phyloP scores from a whole-genome alignment of 257 asterid species.

The Dorcoceras hygrometricum region DNA sequence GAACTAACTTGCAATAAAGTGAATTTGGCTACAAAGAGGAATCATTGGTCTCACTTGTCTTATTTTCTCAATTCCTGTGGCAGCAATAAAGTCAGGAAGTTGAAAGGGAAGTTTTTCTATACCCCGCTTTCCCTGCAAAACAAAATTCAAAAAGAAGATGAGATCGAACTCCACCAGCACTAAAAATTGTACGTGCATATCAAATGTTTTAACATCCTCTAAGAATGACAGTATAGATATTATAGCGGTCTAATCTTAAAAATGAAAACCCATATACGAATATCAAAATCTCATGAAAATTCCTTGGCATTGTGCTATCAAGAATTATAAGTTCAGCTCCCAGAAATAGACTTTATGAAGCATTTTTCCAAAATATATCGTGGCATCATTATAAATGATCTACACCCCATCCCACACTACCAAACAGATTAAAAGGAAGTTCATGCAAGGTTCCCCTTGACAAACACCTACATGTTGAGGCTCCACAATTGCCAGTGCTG shows the following conservation, averaged over 20 bases:
- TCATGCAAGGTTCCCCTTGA: conserved; percentile 82
- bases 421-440: conserved; percentile 35
- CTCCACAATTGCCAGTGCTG: conserved; percentile 87
- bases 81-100: conserved; percentile 97
- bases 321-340: conserved; percentile 23
- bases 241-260: conserved; percentile 12
- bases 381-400: conserved; percentile 22
- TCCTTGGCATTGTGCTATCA: conserved; percentile 20
- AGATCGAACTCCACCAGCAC: conserved; percentile 33
- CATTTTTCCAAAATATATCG: conserved; percentile 5
- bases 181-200: conserved; percentile 7
- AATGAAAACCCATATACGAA: conserved; percentile 7
- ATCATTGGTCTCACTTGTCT: conserved; percentile 70
- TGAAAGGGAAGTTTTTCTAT: conserved; percentile 94
- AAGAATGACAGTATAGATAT: not conserved
- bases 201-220: conserved; percentile 10
- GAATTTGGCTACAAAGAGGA: conserved; percentile 10
- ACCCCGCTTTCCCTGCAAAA: conserved; percentile 96
- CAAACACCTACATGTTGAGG: conserved; percentile 96
- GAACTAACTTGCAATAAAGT: not conserved
- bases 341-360: conserved; percentile 8
- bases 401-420: conserved; percentile 58
- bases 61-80: conserved; percentile 98
- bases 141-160: conserved; percentile 35
- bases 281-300: conserved; percentile 24